Conservation (phyloP, 1,284 basidiomycete genomes). For the Trichosporon sp. region DNA sequence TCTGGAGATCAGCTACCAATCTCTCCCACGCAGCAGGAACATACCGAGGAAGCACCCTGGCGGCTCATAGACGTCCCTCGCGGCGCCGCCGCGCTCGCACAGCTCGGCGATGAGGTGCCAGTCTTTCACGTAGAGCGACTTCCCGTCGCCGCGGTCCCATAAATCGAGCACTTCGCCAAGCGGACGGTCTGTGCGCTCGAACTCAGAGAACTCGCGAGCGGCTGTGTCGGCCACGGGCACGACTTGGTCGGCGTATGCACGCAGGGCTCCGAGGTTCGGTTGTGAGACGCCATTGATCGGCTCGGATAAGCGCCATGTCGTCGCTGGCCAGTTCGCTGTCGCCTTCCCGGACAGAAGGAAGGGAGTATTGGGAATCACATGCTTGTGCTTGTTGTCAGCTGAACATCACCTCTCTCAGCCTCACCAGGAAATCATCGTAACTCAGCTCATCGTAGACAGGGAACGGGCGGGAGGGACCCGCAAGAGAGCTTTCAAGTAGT, state of each 20-base stretch:
- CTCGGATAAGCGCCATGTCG: neutral
- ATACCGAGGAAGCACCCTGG: slow-evolving; percentile 57
- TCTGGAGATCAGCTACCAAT: slow-evolving; percentile 46
- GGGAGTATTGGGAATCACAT: slow-evolving; percentile 49
- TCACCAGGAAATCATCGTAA: slow-evolving; percentile 27
- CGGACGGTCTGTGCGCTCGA: slow-evolving; percentile 48
- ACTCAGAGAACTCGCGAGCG: slow-evolving; percentile 50
- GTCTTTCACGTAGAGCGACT: slow-evolving; percentile 61
- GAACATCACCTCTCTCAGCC: neutral
- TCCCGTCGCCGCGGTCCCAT: slow-evolving; percentile 48
- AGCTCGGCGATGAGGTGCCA: slow-evolving; percentile 60
- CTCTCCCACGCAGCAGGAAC: slow-evolving; percentile 11
- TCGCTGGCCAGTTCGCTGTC: slow-evolving; percentile 40
- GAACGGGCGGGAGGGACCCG: slow-evolving; percentile 21
- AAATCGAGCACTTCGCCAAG: slow-evolving; percentile 55
- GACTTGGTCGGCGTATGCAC: slow-evolving; percentile 45
- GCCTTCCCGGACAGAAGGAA: slow-evolving; percentile 43
- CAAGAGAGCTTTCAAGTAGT: neutral
- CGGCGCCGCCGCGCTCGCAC: slow-evolving; percentile 39
- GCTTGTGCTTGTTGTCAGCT: slow-evolving; percentile 42
- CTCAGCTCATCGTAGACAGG: slow-evolving; percentile 31
- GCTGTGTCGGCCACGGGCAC: slow-evolving; percentile 55
- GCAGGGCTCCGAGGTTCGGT: slow-evolving; percentile 39
- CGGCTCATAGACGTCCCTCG: slow-evolving; percentile 57
- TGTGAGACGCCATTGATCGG: slow-evolving; percentile 12